Evolutionary conservation across 225 moss, liverwort and hornwort genomes (phyloP).

Genomic region (Antitrichia curtipendula): DNA sequence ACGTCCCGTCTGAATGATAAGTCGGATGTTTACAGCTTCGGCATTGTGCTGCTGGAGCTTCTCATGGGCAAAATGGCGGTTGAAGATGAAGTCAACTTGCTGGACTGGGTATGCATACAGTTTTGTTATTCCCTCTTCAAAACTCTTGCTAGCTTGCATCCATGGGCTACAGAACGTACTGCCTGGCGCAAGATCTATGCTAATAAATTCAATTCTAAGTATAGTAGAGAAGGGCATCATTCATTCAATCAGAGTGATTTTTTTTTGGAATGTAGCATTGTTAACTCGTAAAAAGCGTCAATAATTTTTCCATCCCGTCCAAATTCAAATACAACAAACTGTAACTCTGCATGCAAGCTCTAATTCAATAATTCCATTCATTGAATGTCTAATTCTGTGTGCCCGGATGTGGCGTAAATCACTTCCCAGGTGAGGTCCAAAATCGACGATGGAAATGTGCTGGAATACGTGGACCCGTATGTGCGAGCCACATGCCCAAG

Average conservation of each 20-base stretch:
- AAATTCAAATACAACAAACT: not conserved
- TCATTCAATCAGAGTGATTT: too few species aligned
- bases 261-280: not conserved
- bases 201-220: not conserved
- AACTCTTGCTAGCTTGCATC: not conserved
- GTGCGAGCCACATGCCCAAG: conserved; percentile 49
- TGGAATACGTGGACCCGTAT: conserved; percentile 54
- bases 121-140: not conserved
- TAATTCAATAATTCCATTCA: not conserved
- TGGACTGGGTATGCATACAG: conserved; percentile 39
- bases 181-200: not conserved
- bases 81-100: conserved; percentile 71
- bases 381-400: not conserved
- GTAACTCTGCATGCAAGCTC: not conserved
- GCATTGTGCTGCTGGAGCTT: not conserved
- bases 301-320: not conserved
- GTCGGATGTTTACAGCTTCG: not conserved
- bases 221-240: not conserved
- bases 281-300: not conserved
- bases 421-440: conserved; percentile 35
- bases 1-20: conserved; percentile 61
- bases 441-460: conserved; percentile 41
- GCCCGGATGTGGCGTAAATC: not conserved
- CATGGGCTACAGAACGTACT: not conserved
- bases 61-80: conserved; percentile 71